Base-by-base conservation (phyloP, 768 basidiomycete species). In the Naematelia aurantialba region DNA sequence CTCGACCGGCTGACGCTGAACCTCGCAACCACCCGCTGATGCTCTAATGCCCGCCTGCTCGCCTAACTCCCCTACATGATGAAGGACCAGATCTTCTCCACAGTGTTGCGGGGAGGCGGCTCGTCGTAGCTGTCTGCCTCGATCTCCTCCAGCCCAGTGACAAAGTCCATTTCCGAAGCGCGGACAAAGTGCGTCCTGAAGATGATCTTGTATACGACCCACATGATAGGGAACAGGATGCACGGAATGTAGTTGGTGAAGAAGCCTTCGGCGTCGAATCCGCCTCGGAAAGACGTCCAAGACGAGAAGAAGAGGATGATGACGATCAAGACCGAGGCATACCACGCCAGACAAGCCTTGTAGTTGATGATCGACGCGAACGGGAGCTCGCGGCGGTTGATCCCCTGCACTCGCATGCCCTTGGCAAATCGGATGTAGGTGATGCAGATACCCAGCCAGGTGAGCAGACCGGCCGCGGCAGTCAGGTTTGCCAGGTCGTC, bases 401-500 rank as follows among this genome's bases (percentile, higher is more conserved):
- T 83, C 11, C 89, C 89, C 73, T 97, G 94, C 2, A 72, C 84
- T 73, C 87, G 86, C 79, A 88, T 70, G 58, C 91, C 94, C n/a
- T 81, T 75, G 76, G 90, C 82, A 82, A 96, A 97, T 49, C 92
- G 87, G 55, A 89, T 62, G 72, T 89, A 90, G 13, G 87, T 87
- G 54, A 89, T 34, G 55, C 79, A 81, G 72, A 91, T 91, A 52
- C 85, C 86, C 60, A 85, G 85, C 89, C 89, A 91, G 3, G 87
- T 87, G 80, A 89, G 81, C 24, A 91, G 60, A 54, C 76, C 78
- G 8, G 72, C 65, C 14, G 66, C 65, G 42, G 89, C 61, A 5
- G 88, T 76, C 85, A 89, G 85, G 76, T 87, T 87, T 42, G 85
- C 75, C 66, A 92, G 87, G 52, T 88, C 92, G 30, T 68, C 70